These are phyloP conservation scores for Cercospora zeina DNA, from an alignment of 2,329 filamentous ascomycete species.

Conservation along the genomic window DNA sequence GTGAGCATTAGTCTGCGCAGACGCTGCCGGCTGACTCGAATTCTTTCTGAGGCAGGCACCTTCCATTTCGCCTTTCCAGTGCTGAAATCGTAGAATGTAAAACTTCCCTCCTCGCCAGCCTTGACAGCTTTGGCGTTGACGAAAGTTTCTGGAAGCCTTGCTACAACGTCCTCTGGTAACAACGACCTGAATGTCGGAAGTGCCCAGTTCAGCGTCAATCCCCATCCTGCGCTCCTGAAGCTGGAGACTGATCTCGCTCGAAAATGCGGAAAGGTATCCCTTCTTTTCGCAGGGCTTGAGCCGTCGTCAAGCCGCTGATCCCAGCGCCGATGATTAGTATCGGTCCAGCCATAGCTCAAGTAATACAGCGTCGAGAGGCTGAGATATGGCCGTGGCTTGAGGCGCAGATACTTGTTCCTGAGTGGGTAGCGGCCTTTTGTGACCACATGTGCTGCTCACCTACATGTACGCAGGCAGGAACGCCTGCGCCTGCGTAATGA, in stretches of 20 bases:
- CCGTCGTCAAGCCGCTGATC: conserved; percentile 27
- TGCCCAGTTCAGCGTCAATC: conserved; percentile 64
- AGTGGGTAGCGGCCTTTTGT: background rate
- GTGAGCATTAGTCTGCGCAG: background rate
- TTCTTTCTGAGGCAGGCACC: conserved; percentile 27
- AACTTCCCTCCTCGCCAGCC: conserved; percentile 51
- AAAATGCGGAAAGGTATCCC: conserved; percentile 26
- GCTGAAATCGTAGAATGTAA: conserved; percentile 59
- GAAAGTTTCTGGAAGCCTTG: conserved; percentile 53
- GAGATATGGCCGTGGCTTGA: background rate
- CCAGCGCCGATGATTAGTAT: conserved; percentile 31
- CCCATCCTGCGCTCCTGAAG: conserved; percentile 49
- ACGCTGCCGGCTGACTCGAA: conserved; percentile 17
- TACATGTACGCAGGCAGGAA: background rate
- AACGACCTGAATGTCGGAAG: conserved; percentile 55
- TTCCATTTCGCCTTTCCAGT: conserved; percentile 41
- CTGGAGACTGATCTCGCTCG: conserved; percentile 27
- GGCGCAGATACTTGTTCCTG: background rate
- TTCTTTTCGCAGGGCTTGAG: conserved; percentile 28
- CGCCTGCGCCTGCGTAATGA: conserved; percentile 11
- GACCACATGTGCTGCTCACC: background rate
- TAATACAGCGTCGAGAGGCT: background rate
- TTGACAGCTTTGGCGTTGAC: conserved; percentile 56
- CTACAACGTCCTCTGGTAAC: conserved; percentile 52
- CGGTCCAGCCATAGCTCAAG: conserved; percentile 4